phyloP scores from a whole-genome alignment of 805 yeast species.

The Candida dajiaensis region DNA sequence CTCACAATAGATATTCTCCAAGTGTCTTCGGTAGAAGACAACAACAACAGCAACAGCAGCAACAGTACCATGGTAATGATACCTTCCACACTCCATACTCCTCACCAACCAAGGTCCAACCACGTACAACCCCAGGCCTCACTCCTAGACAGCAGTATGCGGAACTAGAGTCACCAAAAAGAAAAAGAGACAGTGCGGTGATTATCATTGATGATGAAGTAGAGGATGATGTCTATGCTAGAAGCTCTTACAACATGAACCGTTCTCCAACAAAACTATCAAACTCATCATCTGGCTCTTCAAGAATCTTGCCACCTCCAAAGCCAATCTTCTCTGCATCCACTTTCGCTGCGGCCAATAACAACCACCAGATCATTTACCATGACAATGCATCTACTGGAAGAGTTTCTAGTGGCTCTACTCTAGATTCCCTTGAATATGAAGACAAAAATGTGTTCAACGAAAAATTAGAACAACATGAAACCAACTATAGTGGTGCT shows the following conservation, averaged over 20 bases:
- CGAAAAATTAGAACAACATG: constrained; percentile 17
- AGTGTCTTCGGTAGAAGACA: constrained; percentile 32
- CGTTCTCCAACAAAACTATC: constrained; percentile 33
- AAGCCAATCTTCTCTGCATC: constrained; percentile 59
- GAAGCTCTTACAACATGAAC: constrained; percentile 14
- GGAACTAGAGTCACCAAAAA: constrained; percentile 63
- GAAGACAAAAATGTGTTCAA: constrained; percentile 10
- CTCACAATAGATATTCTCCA: constrained; percentile 34
- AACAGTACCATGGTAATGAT: constrained; percentile 11
- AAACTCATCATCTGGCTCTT: constrained; percentile 26
- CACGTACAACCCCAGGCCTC: constrained; percentile 2
- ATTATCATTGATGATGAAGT: constrained; percentile 38
- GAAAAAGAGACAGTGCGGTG: constrained; percentile 46
- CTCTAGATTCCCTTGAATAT: constrained; percentile 9
- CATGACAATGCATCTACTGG: constrained; percentile 8
- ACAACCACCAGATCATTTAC: neutral
- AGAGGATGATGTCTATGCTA: constrained; percentile 11
- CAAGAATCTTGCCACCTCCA: constrained; percentile 52
- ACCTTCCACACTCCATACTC: constrained; percentile 20
- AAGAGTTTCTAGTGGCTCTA: constrained; percentile 29
- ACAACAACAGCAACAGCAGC: no score
- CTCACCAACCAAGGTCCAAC: constrained; percentile 32
- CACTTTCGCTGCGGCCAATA: constrained; percentile 53
- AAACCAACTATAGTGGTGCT: constrained; percentile 25
- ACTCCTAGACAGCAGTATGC: constrained; percentile 68